Evolutionary conservation across 495 filamentous ascomycete genomes (phyloP).

Genomic region (Podospora comata): DNA sequence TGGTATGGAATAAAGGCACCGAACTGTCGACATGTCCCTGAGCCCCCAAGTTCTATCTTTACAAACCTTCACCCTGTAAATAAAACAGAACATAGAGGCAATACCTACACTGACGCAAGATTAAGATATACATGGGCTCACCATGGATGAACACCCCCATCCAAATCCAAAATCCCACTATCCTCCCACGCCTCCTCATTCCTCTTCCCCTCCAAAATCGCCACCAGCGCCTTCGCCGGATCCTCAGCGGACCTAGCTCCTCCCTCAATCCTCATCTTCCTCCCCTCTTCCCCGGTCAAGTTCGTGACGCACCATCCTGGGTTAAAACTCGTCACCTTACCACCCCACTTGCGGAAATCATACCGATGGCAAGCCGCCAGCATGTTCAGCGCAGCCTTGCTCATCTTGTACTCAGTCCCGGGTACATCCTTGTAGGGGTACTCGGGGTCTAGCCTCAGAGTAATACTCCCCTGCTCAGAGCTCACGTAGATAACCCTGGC

Average conservation of each 20-base stretch:
- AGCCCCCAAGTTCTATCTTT: no score
- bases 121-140: no score
- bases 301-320: slow-evolving; percentile 54
- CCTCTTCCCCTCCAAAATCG: slow-evolving; percentile 41
- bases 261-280: slow-evolving; percentile 23
- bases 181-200: slow-evolving; percentile 37
- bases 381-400: slow-evolving; percentile 63
- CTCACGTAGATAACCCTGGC: slow-evolving; percentile 50
- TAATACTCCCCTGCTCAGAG: slow-evolving; percentile 33
- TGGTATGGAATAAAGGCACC: no score
- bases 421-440: slow-evolving; percentile 22
- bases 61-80: no score
- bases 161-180: slow-evolving; percentile 38
- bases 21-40: no score
- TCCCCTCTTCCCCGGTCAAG: slow-evolving; percentile 38
- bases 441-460: slow-evolving; percentile 23
- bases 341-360: slow-evolving; percentile 49
- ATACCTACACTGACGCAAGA: no score
- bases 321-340: slow-evolving; percentile 51
- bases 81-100: no score
- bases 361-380: slow-evolving; percentile 53
- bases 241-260: slow-evolving; percentile 39
- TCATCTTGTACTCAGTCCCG: slow-evolving; percentile 47
- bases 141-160: slow-evolving; percentile 40
- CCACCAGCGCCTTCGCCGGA: slow-evolving; percentile 37